Percentiles rank a stretch among this genome's conserved stretches.
Evolutionary conservation across 306 rosid species (phyloP).

Genomic region (Lupinus albus): DNA sequence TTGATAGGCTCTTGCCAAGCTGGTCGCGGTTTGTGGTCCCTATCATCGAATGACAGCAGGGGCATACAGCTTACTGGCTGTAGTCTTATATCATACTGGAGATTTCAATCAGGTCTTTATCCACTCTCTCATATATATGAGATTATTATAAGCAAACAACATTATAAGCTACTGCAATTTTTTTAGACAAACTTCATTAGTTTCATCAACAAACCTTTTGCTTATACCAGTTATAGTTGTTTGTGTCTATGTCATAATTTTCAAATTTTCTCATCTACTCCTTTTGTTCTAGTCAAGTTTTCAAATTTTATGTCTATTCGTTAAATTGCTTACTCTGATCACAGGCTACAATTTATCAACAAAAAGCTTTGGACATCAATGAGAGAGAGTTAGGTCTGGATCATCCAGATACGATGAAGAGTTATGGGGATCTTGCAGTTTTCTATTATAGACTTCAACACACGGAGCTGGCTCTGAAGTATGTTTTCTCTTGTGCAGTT

Average conservation of each 20-base stretch:
- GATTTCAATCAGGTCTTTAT: slow-evolving; percentile 80
- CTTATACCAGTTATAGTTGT: not conserved
- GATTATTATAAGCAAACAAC: not conserved
- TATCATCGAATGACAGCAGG: slow-evolving; percentile 94
- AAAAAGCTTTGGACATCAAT: slow-evolving; percentile 85
- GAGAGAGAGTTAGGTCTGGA: slow-evolving; percentile 91
- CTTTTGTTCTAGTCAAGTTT: too few relatives aligned
- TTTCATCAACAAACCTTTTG: slow-evolving; percentile 3
- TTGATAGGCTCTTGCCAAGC: slow-evolving; percentile 82
- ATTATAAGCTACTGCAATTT: not conserved
- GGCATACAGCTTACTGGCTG: slow-evolving; percentile 89
- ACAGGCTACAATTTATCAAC: slow-evolving; percentile 92
- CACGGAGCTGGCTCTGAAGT: slow-evolving; percentile 88
- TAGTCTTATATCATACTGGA: slow-evolving; percentile 83
- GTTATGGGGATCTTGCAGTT: slow-evolving; percentile 92
- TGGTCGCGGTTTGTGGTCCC: slow-evolving; percentile 93
- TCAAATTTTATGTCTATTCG: slow-evolving; percentile 6
- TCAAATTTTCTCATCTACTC: too few relatives aligned
- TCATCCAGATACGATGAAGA: slow-evolving; percentile 95
- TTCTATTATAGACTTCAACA: slow-evolving; percentile 89
- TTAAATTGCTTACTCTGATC: slow-evolving; percentile 36
- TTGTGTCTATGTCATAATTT: too few relatives aligned
- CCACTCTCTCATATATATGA: too few relatives aligned
- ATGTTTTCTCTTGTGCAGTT: slow-evolving; percentile 44
- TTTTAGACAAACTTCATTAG: not conserved